Evolutionary conservation across 2,329 filamentous ascomycete species (phyloP).

Genomic region (Fusarium torreyae): DNA sequence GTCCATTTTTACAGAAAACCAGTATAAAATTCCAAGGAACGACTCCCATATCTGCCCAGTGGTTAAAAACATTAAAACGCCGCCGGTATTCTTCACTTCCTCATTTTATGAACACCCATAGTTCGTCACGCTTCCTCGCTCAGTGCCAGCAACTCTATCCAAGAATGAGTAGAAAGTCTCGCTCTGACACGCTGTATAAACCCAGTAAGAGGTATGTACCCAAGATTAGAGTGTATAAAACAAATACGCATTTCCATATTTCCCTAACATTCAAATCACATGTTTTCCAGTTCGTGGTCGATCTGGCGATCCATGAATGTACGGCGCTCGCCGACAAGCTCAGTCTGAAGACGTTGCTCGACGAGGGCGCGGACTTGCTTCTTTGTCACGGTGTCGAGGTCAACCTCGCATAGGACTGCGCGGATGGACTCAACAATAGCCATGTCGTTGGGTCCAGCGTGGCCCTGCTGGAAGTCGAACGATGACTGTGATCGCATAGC

Average conservation of each 20-base stretch:
- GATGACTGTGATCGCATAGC: conserved; percentile 66
- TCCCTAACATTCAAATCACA: conserved; percentile 68
- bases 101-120: conserved; percentile 41
- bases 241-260: conserved; percentile 17
- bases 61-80: conserved; percentile 42
- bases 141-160: conserved; percentile 24
- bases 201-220: conserved; percentile 45
- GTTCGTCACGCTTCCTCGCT: conserved; percentile 24
- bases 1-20: conserved; percentile 42
- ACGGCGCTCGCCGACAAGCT: conserved; percentile 87
- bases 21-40: conserved; percentile 45
- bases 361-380: conserved; percentile 94
- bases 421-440: conserved; percentile 89
- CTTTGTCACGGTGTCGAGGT: conserved; percentile 97
- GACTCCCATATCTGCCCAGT: conserved; percentile 46
- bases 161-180: conserved; percentile 15
- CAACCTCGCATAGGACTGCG: conserved; percentile 85
- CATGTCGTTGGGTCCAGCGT: conserved; percentile 80
- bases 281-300: conserved; percentile 92
- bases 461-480: conserved; percentile 73
- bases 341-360: conserved; percentile 92
- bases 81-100: conserved; percentile 39
- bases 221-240: conserved; percentile 38
- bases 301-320: conserved; percentile 94
- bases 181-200: conserved; percentile 33